Evolutionary conservation across 2,329 filamentous ascomycete genomes (phyloP).

Genomic region (Trichoderma sp.): DNA sequence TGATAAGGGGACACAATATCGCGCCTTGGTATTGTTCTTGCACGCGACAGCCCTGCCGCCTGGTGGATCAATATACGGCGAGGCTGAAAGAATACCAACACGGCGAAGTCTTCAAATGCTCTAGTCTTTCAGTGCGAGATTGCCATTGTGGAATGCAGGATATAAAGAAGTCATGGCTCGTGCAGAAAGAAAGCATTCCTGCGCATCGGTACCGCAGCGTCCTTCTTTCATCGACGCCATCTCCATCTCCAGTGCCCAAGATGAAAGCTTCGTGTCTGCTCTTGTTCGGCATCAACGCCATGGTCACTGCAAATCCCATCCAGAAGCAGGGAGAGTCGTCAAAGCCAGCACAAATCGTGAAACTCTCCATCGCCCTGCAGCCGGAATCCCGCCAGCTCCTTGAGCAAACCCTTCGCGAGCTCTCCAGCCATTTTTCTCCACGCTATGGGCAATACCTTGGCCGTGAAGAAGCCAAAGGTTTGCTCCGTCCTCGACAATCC

Average conservation of each 20-base stretch:
- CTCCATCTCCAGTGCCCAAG: background rate
- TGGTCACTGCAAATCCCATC: conserved; percentile 27
- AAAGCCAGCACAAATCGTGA: conserved; percentile 32
- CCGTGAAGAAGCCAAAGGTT: conserved; percentile 52
- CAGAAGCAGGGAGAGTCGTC: conserved; percentile 19
- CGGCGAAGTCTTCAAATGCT: background rate
- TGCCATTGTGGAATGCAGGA: background rate
- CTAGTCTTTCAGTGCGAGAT: background rate
- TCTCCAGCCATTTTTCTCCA: conserved; percentile 52
- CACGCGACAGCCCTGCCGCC: background rate
- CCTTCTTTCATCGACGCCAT: background rate
- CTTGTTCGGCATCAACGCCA: background rate
- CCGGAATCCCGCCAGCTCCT: conserved; percentile 38
- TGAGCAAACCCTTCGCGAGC: conserved; percentile 50
- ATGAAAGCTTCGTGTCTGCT: conserved; percentile 3
- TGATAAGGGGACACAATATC: background rate
- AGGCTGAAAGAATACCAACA: background rate
- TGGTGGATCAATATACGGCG: background rate
- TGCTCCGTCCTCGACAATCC: conserved; percentile 50
- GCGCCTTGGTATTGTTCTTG: background rate
- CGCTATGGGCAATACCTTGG: conserved; percentile 55
- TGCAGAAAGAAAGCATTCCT: background rate
- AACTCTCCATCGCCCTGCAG: conserved; percentile 40
- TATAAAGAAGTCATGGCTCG: background rate
- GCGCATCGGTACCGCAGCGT: background rate